These are phyloP conservation scores for Daldinia loculata DNA, from an alignment of 495 filamentous ascomycete species.

Conservation along the genomic window DNA sequence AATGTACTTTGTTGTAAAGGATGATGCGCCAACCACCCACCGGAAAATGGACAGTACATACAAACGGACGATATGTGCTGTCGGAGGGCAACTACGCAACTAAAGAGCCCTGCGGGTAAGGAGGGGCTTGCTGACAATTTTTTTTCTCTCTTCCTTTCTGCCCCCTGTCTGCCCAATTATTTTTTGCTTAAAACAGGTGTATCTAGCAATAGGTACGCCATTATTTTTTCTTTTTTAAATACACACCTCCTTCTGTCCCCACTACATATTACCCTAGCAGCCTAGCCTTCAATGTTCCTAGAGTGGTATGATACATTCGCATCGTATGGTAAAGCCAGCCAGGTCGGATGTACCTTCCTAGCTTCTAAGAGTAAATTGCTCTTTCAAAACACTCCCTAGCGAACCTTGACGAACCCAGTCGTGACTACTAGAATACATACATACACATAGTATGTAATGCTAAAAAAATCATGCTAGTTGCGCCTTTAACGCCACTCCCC, in stretches of 20 bases:
- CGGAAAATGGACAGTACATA: conserved; percentile 18
- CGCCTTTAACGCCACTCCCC: conserved; percentile 6
- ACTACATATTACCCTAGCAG: not conserved
- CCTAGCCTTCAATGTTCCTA: not conserved
- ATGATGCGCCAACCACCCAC: conserved; percentile 26
- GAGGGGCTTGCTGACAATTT: conserved; percentile 4
- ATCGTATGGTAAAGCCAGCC: not conserved
- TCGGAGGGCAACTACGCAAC: not conserved
- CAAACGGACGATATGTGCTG: not conserved
- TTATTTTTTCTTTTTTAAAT: not conserved
- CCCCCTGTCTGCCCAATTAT: not conserved
- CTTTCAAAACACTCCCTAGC: conserved; percentile 1
- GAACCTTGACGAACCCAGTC: not conserved
- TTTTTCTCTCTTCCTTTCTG: not conserved
- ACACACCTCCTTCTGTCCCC: not conserved
- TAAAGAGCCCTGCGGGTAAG: not conserved
- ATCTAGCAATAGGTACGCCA: not conserved
- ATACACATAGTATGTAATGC: not conserved
- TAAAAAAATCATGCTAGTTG: not conserved
- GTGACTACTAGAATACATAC: not conserved
- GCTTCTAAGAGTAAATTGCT: not conserved
- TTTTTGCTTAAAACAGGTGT: not conserved
- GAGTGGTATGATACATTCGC: not conserved
- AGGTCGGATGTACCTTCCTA: not conserved
- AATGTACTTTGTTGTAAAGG: conserved; percentile 1